phyloP scores from a whole-genome alignment of 345 rosid genomes.

The Murraya koenigii region DNA sequence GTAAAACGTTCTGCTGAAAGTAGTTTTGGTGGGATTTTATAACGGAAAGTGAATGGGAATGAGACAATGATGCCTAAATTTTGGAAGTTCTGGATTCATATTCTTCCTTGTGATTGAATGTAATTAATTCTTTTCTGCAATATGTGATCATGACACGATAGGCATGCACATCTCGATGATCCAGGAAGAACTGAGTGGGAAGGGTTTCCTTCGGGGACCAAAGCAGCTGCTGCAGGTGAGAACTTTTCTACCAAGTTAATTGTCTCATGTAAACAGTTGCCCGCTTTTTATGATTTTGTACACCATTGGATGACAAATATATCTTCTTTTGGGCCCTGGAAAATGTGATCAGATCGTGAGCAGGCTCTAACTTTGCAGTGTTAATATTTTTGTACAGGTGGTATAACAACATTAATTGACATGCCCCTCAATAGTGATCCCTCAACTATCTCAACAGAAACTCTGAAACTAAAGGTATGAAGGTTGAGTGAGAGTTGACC shows the following conservation, averaged over 20 bases:
- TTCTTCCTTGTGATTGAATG: not conserved
- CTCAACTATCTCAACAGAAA: slow-evolving; percentile 75
- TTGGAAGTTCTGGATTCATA: not conserved
- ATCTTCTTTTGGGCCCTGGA: not conserved
- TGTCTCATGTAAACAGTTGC: not conserved
- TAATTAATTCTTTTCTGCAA: not conserved
- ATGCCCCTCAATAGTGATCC: slow-evolving; percentile 91
- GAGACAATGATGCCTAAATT: not conserved
- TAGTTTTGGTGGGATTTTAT: not conserved
- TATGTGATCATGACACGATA: slow-evolving; percentile 22
- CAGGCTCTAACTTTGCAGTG: not conserved
- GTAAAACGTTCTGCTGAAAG: slow-evolving; percentile 34
- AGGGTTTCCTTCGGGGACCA: slow-evolving; percentile 95
- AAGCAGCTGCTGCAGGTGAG: slow-evolving; percentile 97
- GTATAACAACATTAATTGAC: slow-evolving; percentile 81
- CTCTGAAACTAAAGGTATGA: slow-evolving; percentile 75
- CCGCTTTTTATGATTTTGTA: not conserved
- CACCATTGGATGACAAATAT: too few species aligned
- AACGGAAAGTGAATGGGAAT: not conserved
- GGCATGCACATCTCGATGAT: slow-evolving; percentile 96
- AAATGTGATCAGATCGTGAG: not conserved
- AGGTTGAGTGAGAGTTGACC: not conserved
- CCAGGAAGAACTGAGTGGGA: slow-evolving; percentile 99
- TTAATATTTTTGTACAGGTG: slow-evolving; percentile 45
- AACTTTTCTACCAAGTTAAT: not conserved